Percentiles rank a stretch among this genome's conserved stretches.
These are phyloP conservation scores for Xylaria bambusicola DNA, from an alignment of 495 filamentous ascomycete species.

Conservation along the genomic window DNA sequence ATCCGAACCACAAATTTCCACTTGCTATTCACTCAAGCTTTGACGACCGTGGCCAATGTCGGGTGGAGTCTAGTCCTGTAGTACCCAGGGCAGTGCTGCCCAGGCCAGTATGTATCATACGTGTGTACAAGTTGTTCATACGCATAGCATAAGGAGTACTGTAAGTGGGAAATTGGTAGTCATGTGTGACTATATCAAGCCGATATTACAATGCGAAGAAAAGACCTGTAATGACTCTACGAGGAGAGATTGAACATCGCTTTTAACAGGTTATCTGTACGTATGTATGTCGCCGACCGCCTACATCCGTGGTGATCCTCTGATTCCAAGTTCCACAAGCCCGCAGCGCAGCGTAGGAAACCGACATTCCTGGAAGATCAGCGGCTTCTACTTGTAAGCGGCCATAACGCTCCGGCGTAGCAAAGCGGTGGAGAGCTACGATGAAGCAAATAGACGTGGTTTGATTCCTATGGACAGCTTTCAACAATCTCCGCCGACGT, in stretches of 20 bases:
- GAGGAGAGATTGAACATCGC: not conserved
- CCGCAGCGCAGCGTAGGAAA: slow-evolving; percentile 1
- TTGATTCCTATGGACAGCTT: too few species aligned
- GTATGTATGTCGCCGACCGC: not conserved
- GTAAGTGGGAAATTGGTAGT: not conserved
- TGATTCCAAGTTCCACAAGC: not conserved
- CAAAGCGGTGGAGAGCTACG: slow-evolving; percentile 1
- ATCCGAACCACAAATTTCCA: slow-evolving; percentile 20
- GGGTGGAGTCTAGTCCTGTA: not conserved
- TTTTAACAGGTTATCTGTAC: not conserved
- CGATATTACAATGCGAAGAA: too few species aligned
- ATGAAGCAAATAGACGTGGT: too few species aligned
- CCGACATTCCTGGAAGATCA: not conserved
- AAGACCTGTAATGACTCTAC: too few species aligned
- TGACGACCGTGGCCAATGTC: not conserved
- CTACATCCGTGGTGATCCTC: not conserved
- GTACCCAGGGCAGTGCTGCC: not conserved
- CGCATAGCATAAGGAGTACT: not conserved
- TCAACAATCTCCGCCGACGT: too few species aligned
- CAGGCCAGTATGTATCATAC: too few species aligned
- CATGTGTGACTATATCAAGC: too few species aligned
- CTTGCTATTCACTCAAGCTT: too few species aligned
- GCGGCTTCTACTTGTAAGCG: not conserved
- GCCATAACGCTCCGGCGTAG: slow-evolving; percentile 12
- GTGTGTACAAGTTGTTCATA: not conserved